A percentile compares a stretch with the other conserved stretches of the same genome.
These are phyloP conservation scores for Rhodamnia rubescens DNA, from an alignment of 345 rosid species.

Conservation along the genomic window DNA sequence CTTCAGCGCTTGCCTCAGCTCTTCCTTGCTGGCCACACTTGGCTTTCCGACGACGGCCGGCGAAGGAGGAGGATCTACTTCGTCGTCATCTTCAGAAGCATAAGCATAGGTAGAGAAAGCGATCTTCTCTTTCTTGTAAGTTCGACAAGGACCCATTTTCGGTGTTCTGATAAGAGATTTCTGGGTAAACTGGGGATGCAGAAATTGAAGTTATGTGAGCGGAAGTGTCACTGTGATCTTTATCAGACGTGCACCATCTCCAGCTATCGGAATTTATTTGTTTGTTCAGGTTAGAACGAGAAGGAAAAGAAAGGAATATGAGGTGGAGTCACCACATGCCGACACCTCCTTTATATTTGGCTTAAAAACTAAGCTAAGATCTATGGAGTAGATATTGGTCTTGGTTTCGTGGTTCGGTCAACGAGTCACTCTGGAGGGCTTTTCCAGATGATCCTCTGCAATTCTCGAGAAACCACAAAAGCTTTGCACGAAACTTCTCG, in stretches of 20 bases:
- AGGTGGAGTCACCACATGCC: neutral
- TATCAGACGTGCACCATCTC: neutral
- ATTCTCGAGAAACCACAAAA: neutral
- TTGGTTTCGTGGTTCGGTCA: neutral
- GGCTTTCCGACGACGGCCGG: neutral
- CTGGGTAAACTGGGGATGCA: neutral
- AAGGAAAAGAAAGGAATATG: neutral
- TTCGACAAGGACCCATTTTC: slow-evolving; percentile 8
- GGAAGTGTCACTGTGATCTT: neutral
- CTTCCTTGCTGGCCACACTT: slow-evolving; percentile 1
- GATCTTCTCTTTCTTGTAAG: slow-evolving; percentile 1
- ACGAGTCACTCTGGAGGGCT: neutral
- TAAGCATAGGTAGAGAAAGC: neutral
- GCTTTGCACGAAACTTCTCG: no score
- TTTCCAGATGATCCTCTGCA: neutral
- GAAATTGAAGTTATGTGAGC: neutral
- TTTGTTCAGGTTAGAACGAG: neutral
- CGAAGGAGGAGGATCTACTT: neutral
- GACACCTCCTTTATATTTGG: neutral
- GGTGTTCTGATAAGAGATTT: neutral
- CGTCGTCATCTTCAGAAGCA: neutral
- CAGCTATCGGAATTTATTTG: neutral
- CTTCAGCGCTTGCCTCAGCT: slow-evolving; percentile 1
- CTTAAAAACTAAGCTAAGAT: neutral
- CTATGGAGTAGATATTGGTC: neutral